Evolutionary conservation across 164 flowering plant species (phyloP), one percentile per base, ranked within the genome.

Genomic region (Aristolochia contorta): DNA sequence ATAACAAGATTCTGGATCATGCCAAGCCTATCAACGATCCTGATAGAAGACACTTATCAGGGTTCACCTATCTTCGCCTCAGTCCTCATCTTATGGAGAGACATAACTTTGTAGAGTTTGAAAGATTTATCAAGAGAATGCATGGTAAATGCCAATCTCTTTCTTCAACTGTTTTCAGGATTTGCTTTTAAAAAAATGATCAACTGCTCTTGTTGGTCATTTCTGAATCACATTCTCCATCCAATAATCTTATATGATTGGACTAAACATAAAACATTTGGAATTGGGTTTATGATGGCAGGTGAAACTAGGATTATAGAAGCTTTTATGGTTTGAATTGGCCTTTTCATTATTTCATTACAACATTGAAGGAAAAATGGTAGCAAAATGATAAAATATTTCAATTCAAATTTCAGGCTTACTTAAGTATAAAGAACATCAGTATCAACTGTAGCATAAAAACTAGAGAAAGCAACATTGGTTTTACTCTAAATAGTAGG

Each of bases 111-210:
- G 41, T 74, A 68, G 98, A 93, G 71, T 87, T 89, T 58, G 87
- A 80, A 73, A 79, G 76, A 13, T 93, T 93, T 67, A 85, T 87
- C 68, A 87, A 79, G 72, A 83, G 81, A 71, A 86, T 93, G 96
- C 98, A 89, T 59, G 98, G 98, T 92, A 74, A 79, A 19, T 32
- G 48, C 32, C 18, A 15, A 25, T 23, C 24, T 3, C 25, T 47
- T 8, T 21, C 7, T 12, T 5, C n/a, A 13, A 13, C 19, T 4
- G 0, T n/a, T 58, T 21, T 43, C 16, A 41, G 6, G 58, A 32
- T 25, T n/a, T 56, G 19, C 22, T 4, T 30, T 0, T 16, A 18
- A 33, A 30, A n/a, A 23, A 56, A 32, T 32, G 18, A 16, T 56
- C n/a, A 0, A 32, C 14, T 20, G 21, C 16, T 13, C 22, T 19